phyloP scores from a whole-genome alignment of 805 yeast genomes.

The Wickerhamomyces hampshirensis region DNA sequence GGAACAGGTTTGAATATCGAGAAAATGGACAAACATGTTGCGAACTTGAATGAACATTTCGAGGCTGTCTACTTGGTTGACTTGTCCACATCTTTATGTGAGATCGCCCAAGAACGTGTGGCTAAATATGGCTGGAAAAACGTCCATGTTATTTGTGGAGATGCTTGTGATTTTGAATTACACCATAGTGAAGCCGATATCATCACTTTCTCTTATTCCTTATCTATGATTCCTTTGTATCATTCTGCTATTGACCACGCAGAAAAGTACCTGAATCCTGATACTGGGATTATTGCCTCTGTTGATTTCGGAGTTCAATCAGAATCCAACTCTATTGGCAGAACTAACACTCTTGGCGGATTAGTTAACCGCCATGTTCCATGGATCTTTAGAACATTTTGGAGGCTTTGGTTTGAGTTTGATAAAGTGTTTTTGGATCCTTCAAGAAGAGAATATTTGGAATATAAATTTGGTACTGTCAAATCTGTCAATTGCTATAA shows the following conservation, averaged over 20 bases:
- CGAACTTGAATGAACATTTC: constrained; percentile 36
- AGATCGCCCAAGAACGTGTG: constrained; percentile 61
- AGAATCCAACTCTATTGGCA: constrained; percentile 56
- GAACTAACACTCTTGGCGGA: constrained; percentile 74
- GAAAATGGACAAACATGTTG: constrained; percentile 54
- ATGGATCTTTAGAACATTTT: constrained; percentile 74
- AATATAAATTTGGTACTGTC: constrained; percentile 76
- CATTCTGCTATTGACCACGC: constrained; percentile 76
- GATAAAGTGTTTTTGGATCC: constrained; percentile 78
- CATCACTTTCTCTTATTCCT: constrained; percentile 73
- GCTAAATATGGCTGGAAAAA: constrained; percentile 44
- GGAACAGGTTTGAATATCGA: constrained; percentile 85
- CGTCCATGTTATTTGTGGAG: constrained; percentile 66
- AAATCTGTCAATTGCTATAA: constrained; percentile 69
- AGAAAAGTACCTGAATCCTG: constrained; percentile 42
- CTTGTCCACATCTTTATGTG: constrained; percentile 71
- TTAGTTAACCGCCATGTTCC: constrained; percentile 64
- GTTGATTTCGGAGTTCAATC: constrained; percentile 82
- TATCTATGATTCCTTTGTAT: constrained; percentile 82
- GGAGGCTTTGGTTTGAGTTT: constrained; percentile 87
- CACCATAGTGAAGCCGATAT: constrained; percentile 55
- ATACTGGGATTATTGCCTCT: constrained; percentile 58
- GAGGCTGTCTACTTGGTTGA: constrained; percentile 69
- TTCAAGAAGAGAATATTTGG: constrained; percentile 77
- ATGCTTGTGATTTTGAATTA: constrained; percentile 66